Percentiles rank a stretch among this genome's conserved stretches.
Evolutionary conservation across 2,329 filamentous ascomycete genomes (phyloP).

Genomic region (Penicillium crustosum): DNA sequence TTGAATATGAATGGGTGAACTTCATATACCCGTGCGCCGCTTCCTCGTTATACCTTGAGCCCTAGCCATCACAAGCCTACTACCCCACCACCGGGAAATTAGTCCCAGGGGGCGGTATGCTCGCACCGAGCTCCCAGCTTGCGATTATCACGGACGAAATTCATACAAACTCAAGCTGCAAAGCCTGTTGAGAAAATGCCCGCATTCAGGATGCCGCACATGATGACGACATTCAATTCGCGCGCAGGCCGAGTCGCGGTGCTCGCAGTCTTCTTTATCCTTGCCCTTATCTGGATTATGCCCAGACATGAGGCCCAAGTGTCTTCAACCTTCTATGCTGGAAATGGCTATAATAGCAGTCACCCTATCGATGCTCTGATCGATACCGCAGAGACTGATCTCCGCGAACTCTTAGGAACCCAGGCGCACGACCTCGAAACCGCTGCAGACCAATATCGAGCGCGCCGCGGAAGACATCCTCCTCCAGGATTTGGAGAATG

Average conservation of each 20-base stretch:
- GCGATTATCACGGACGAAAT: not conserved
- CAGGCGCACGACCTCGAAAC: constrained; percentile 38
- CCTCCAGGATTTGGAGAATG: constrained; percentile 53
- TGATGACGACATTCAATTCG: constrained; percentile 3
- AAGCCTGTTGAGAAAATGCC: not conserved
- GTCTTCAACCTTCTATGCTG: not conserved
- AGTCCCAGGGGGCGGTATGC: not conserved
- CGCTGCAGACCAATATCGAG: constrained; percentile 46
- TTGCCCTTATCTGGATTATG: not conserved
- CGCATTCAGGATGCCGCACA: not conserved
- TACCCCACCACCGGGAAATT: not conserved
- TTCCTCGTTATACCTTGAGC: not conserved
- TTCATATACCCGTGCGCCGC: not conserved
- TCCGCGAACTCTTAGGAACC: constrained; percentile 19
- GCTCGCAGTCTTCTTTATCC: not conserved
- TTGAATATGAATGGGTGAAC: not conserved
- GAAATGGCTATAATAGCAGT: not conserved
- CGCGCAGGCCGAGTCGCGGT: not conserved
- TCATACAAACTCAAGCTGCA: not conserved
- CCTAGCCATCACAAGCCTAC: not conserved
- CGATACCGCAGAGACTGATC: constrained; percentile 15
- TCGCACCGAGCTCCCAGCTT: not conserved
- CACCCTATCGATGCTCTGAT: constrained; percentile 25
- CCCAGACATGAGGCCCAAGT: not conserved
- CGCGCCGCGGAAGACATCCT: constrained; percentile 49